Conservation (phyloP, 2,329 filamentous ascomycete species). For the Colletotrichum liaoningense region DNA sequence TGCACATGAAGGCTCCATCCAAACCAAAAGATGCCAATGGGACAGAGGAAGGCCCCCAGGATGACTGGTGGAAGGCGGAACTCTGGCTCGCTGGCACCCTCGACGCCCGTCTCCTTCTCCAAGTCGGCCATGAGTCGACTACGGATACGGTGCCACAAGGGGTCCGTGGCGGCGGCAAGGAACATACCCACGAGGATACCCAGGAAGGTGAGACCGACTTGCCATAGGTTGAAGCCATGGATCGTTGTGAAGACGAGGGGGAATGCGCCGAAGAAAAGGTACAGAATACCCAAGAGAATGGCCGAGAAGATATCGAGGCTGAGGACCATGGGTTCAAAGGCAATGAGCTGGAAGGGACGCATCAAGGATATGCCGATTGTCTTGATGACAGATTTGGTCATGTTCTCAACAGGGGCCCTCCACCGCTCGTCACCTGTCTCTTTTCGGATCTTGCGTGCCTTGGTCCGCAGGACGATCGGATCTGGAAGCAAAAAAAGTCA, state of each 20-base stretch:
- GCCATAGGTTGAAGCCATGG: conserved; percentile 82
- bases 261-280: conserved; percentile 93
- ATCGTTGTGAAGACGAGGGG: conserved; percentile 80
- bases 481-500: conserved; percentile 48
- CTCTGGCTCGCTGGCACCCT: conserved; percentile 81
- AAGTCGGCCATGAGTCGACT: conserved; percentile 65
- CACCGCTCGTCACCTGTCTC: conserved; percentile 83
- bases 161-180: conserved; percentile 69
- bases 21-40: conserved; percentile 87
- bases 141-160: conserved; percentile 74
- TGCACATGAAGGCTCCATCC: conserved; percentile 88
- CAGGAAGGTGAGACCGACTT: conserved; percentile 83
- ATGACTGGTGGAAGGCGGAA: conserved; percentile 84
- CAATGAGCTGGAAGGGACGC: conserved; percentile 82
- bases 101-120: conserved; percentile 60
- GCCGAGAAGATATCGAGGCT: conserved; percentile 86
- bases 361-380: conserved; percentile 71
- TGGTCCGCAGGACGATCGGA: conserved; percentile 77
- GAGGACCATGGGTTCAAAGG: conserved; percentile 87
- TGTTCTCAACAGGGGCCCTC: conserved; percentile 81
- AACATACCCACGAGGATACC: conserved; percentile 78
- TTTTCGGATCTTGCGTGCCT: conserved; percentile 76
- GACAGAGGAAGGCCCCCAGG: conserved; percentile 80
- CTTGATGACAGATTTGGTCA: conserved; percentile 72
- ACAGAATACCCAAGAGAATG: conserved; percentile 87